Base-by-base conservation (phyloP, 768 basidiomycete species). In the Lactifluus volemus region DNA sequence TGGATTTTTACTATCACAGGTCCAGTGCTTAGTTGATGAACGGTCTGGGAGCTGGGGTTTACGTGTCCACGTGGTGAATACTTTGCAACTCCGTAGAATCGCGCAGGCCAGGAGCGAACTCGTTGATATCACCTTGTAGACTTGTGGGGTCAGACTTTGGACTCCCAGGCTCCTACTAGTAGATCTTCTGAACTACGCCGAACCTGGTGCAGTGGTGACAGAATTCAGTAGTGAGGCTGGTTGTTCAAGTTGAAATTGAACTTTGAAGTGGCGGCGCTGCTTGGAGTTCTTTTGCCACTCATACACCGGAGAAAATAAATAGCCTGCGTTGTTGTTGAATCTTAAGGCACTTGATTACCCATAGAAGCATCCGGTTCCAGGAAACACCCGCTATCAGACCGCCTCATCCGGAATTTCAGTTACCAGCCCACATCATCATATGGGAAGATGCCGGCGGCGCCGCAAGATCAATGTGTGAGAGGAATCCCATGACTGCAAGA, bases 271-370 rank as follows among this genome's bases (percentile, higher is more conserved):
- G 44, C n/a, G 45, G 45, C 42, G 8, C 32, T 30, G 17, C 48
- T 19, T 55, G 41, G 53, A 60, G 52, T 55, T 55, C 48, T 49
- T 55, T 32, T 25, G 32, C 25, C 29, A 25, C 49, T 53, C 42
- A 45, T 54, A 36, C 49, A 21, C 60, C 60, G 60, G 55, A 32
- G 44, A 47, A 36, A 51, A 34, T 32, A 10, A 47, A n/a, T 52
- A 38, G 55, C 45, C 38, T 55, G 42, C 39, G 21, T 45, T 12
- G n/a, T 29, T 49, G 25, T 25, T 14, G 25, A 17, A 51, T n/a
- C n/a, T n/a, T 47, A 34, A 10, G 60, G 60, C 21, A 15, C 45
- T 25, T 21, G 2, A 6, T 52, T 51, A 57, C 60, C 34, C 42
- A 19, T 6, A n/a, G 44, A 36, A 34, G 42, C 6, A 14, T 19